Evolutionary conservation across 164 flowering plant genomes (phyloP), one percentile per base, ranked within the genome.

Genomic region (Vitis cinerea): DNA sequence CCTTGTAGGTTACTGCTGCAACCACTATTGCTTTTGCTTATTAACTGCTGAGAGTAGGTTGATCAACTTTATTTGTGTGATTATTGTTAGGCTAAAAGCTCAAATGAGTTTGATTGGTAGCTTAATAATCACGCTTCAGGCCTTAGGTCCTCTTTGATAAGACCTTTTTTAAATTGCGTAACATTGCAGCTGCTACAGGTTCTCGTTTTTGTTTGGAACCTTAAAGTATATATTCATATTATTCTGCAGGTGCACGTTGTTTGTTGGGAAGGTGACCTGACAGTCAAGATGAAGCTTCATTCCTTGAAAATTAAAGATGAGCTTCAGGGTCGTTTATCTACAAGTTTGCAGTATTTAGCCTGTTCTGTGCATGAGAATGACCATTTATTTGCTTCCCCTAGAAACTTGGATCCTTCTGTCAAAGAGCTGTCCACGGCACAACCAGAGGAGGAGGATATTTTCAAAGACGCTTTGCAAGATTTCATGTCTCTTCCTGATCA

Each of bases 381-480:
- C 4, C 65, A 71, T 53, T 59, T 62, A 53, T 11, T 48, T 71
- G 52, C 65, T 68, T 64, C 75, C 30, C 72, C 80, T 52, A 67
- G 50, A 51, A 16, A 49, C 10, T 50, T 63, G 62, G 89, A 81
- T 63, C n/a, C 70, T 64, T 78, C 71, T 44, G 84, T 31, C 17
- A 80, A 60, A 56, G 87, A 83, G 50, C 16, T 74, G 68, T 27
- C 74, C 30, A 53, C 60, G 9, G 66, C 50, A 50, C 61, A 56
- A 17, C 56, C 66, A 23, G 99, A 92, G 66, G 99, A 92, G 52
- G 97, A 91, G 60, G 99, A 95, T 65, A 75, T 71, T 58, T 92
- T 91, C 66, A 88, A 70, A 48, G 99, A 95, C 83, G 99, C 99
- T 59, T 78, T 95, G 77, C 81, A 88, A 13, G 99, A 95, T 65